These are phyloP conservation scores for Acidiella bohemica DNA, from an alignment of 495 filamentous ascomycete genomes.

Conservation along the genomic window DNA sequence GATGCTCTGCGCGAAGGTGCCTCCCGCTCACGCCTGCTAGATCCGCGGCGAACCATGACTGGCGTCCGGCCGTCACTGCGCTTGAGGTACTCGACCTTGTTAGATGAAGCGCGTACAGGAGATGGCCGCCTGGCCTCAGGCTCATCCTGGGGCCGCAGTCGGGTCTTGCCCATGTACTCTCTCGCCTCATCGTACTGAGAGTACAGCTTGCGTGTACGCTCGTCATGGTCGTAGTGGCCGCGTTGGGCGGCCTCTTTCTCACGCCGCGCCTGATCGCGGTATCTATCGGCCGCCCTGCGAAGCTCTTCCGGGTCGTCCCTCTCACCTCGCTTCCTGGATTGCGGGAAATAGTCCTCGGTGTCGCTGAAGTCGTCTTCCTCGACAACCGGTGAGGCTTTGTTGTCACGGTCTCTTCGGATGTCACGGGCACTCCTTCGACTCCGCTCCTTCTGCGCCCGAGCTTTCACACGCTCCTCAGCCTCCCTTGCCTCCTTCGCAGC, in stretches of 20 bases:
- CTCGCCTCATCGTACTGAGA: slow-evolving; percentile 8
- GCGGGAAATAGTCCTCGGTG: slow-evolving; percentile 2
- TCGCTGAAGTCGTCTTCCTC: slow-evolving; percentile 3
- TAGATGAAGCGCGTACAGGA: slow-evolving; percentile 6
- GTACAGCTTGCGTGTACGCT: slow-evolving; percentile 9
- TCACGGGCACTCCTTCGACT: slow-evolving; percentile 9
- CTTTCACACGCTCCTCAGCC: slow-evolving; percentile 9
- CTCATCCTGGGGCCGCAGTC: background rate
- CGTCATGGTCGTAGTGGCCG: slow-evolving; percentile 7
- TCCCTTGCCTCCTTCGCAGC: background rate
- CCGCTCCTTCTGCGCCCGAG: slow-evolving; percentile 5
- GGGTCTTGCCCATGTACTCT: slow-evolving; percentile 5
- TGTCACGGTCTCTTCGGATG: slow-evolving; percentile 12
- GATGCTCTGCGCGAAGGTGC: slow-evolving; percentile 1
- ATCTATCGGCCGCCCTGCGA: background rate
- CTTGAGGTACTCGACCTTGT: slow-evolving; percentile 11
- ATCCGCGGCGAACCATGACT: slow-evolving; percentile 8
- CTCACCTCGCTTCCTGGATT: background rate
- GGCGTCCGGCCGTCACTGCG: slow-evolving; percentile 1
- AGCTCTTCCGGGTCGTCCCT: slow-evolving; percentile 11
- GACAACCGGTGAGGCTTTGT: slow-evolving; percentile 1
- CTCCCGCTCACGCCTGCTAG: slow-evolving; percentile 3
- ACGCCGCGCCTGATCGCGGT: slow-evolving; percentile 2
- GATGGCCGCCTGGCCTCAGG: slow-evolving; percentile 14
- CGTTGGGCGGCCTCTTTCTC: slow-evolving; percentile 4